Conservation (phyloP, 176 grass and related monocot species). For the Areca catechu region DNA sequence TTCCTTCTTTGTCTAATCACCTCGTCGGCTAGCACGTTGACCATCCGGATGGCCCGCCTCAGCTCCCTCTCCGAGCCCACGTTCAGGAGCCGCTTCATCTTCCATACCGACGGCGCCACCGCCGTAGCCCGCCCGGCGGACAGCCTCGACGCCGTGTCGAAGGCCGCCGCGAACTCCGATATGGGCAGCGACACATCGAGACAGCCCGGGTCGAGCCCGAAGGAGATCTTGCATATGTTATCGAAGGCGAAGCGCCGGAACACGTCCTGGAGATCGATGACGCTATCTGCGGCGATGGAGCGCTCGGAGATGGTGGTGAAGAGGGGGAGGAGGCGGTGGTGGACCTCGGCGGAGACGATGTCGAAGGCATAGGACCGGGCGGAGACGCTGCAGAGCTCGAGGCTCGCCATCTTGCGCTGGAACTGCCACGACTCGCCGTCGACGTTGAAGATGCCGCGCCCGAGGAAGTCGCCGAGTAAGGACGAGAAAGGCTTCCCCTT, state of each 20-base stretch:
- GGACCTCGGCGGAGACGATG: constrained; percentile 40
- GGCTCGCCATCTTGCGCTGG: constrained; percentile 92
- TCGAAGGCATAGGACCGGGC: constrained; percentile 53
- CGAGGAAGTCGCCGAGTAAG: constrained; percentile 68
- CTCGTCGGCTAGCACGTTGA: constrained; percentile 38
- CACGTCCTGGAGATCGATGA: constrained; percentile 69
- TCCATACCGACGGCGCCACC: constrained; percentile 45
- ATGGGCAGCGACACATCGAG: constrained; percentile 35
- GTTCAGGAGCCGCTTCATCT: constrained; percentile 47
- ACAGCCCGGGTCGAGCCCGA: constrained; percentile 62
- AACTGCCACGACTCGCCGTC: constrained; percentile 57
- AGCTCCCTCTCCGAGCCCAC: constrained; percentile 62
- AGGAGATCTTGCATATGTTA: constrained; percentile 76
- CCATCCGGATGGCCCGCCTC: constrained; percentile 26
- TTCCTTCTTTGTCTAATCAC: constrained; percentile 53
- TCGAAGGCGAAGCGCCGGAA: constrained; percentile 73
- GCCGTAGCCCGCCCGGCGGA: constrained; percentile 32
- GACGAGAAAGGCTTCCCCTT: constrained; percentile 63
- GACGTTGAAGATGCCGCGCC: constrained; percentile 81
- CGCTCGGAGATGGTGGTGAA: constrained; percentile 28
- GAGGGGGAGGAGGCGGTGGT: constrained; percentile 32
- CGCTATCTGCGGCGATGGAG: neutral
- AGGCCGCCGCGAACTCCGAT: constrained; percentile 46
- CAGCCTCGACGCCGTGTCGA: constrained; percentile 44
- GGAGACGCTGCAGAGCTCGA: constrained; percentile 65